Conservation (phyloP, 2,329 filamentous ascomycete genomes). For the Hypomyces perniciosus region DNA sequence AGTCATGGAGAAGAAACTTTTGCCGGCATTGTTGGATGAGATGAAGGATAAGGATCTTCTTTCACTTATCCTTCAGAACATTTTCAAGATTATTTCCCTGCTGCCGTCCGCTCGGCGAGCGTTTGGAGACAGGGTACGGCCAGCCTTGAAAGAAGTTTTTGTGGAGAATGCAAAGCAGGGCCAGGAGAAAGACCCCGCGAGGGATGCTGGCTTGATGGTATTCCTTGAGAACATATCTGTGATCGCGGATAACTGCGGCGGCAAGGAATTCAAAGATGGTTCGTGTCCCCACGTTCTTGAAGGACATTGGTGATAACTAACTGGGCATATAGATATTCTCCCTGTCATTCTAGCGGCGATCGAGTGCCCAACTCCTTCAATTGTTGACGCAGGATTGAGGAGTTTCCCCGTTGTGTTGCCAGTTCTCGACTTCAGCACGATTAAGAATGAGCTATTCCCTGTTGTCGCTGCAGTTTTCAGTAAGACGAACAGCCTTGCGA, state of each 20-base stretch:
- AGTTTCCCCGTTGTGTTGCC: slow-evolving; percentile 76
- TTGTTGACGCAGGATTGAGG: slow-evolving; percentile 80
- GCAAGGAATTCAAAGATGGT: slow-evolving; percentile 94
- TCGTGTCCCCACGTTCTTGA: slow-evolving; percentile 26
- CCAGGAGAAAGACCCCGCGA: slow-evolving; percentile 71
- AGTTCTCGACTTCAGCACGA: slow-evolving; percentile 88
- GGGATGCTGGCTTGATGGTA: slow-evolving; percentile 88
- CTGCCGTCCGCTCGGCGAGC: slow-evolving; percentile 71
- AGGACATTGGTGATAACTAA: background rate
- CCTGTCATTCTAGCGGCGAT: slow-evolving; percentile 79
- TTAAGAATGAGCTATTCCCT: slow-evolving; percentile 95
- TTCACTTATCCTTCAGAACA: slow-evolving; percentile 78
- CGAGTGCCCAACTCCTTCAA: slow-evolving; percentile 80
- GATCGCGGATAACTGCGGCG: slow-evolving; percentile 74
- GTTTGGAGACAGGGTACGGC: slow-evolving; percentile 83
- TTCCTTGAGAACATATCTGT: slow-evolving; percentile 75
- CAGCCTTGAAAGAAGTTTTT: slow-evolving; percentile 78
- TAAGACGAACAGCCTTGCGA: slow-evolving; percentile 85
- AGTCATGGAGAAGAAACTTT: slow-evolving; percentile 89
- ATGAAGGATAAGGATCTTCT: slow-evolving; percentile 87
- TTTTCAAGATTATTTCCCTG: slow-evolving; percentile 81
- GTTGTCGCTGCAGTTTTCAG: slow-evolving; percentile 86
- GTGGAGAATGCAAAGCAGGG: slow-evolving; percentile 50
- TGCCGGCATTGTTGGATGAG: slow-evolving; percentile 85
- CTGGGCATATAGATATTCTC: slow-evolving; percentile 60